Conservation (phyloP, 805 yeast species). For the Myxozyma melibiosi region DNA sequence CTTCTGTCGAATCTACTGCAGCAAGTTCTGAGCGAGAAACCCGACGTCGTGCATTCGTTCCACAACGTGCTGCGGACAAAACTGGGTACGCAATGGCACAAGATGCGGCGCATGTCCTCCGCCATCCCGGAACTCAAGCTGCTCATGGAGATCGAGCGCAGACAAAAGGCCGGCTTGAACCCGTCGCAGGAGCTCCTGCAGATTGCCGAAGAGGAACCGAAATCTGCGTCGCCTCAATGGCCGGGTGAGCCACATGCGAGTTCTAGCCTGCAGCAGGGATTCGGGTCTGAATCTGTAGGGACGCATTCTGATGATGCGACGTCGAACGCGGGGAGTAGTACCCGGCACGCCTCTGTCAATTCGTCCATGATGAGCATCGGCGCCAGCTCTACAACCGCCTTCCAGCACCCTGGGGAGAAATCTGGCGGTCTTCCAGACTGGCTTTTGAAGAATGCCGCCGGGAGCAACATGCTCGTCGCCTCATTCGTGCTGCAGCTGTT, state of each 20-base stretch:
- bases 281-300: too few relatives aligned
- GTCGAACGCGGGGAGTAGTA: constrained; percentile 11
- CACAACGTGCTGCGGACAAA: constrained; percentile 2
- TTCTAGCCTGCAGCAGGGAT: too few relatives aligned
- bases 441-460: constrained; percentile 22
- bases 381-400: too few relatives aligned
- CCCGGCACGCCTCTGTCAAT: not conserved
- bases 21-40: constrained; percentile 30
- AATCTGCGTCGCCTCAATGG: not conserved
- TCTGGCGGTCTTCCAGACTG: not conserved
- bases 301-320: not conserved
- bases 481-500: constrained; percentile 18
- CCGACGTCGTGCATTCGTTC: constrained; percentile 11
- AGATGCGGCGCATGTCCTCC: constrained; percentile 7
- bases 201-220: constrained; percentile 8
- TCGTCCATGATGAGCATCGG: too few relatives aligned
- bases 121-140: constrained; percentile 22
- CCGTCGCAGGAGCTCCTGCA: constrained; percentile 4
- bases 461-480: constrained; percentile 23
- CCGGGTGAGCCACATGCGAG: not conserved
- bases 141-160: constrained; percentile 12
- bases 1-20: constrained; percentile 15
- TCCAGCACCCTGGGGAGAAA: not conserved
- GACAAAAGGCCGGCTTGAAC: not conserved
- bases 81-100: constrained; percentile 25